Evolutionary conservation across 169 alveolate species (phyloP).

Genomic region (Eimeria necatrix): DNA sequence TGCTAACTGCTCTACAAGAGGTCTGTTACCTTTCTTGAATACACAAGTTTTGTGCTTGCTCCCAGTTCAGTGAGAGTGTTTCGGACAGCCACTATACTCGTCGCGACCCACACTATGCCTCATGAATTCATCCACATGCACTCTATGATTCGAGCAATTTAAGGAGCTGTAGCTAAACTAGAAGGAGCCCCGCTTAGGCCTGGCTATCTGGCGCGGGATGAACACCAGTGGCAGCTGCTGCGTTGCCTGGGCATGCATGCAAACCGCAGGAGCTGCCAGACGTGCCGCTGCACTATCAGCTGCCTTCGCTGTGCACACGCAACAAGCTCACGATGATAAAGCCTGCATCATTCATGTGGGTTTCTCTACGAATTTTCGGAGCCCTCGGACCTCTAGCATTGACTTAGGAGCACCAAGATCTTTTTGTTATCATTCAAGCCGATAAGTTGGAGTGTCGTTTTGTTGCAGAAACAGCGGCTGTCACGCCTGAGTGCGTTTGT

Average conservation of each 20-base stretch:
- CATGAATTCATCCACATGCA: not conserved
- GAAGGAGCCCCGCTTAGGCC: not conserved
- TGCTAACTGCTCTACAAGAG: constrained; percentile 82
- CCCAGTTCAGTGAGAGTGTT: too few species aligned
- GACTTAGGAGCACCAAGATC: too few species aligned
- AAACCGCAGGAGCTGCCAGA: constrained; percentile 85
- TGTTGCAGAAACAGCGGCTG: not conserved
- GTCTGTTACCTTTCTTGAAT: constrained; percentile 41
- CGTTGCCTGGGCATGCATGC: not conserved
- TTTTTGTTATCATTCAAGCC: not conserved
- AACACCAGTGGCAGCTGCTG: too few species aligned
- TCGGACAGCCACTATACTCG: too few species aligned
- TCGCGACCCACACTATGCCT: too few species aligned
- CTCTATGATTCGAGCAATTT: not conserved
- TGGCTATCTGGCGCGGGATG: too few species aligned
- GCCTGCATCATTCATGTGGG: constrained; percentile 82
- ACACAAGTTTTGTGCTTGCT: too few species aligned
- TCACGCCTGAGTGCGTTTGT: too few species aligned
- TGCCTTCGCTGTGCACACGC: constrained; percentile 85
- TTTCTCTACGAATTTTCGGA: not conserved
- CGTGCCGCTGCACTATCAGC: constrained; percentile 85
- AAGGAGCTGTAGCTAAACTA: not conserved
- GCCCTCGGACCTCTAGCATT: too few species aligned
- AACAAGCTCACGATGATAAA: constrained; percentile 84
- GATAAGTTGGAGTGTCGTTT: not conserved